These are phyloP conservation scores for Colletotrichum sp. DNA, from an alignment of 2,329 filamentous ascomycete genomes.

Conservation along the genomic window DNA sequence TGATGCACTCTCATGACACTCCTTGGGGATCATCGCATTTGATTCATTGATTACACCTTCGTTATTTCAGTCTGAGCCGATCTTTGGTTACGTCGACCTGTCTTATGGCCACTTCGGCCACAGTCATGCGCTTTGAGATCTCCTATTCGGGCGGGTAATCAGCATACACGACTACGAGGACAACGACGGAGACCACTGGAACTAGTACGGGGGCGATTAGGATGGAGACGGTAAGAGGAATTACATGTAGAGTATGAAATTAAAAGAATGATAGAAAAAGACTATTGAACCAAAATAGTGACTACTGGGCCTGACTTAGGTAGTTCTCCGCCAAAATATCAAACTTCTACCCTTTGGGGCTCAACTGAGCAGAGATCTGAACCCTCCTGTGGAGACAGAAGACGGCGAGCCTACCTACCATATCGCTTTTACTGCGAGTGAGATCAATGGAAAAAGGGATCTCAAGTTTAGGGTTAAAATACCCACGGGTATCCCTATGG, in stretches of 20 bases:
- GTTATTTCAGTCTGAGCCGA: fast-evolving
- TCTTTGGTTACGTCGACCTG: neutral
- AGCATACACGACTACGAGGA: too few species aligned
- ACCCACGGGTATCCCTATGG: too few species aligned
- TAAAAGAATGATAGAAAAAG: too few species aligned
- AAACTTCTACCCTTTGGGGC: neutral
- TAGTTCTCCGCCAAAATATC: neutral
- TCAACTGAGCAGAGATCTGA: neutral
- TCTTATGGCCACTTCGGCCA: too few species aligned
- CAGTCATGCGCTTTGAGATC: too few species aligned
- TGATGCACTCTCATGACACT: neutral
- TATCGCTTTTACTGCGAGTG: fast-evolving
- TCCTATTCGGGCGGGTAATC: too few species aligned
- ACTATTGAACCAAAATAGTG: neutral
- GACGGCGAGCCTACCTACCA: neutral
- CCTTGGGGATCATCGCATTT: neutral
- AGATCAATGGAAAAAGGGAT: fast-evolving
- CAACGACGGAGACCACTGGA: too few species aligned
- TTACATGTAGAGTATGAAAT: too few species aligned
- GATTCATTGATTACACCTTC: fast-evolving
- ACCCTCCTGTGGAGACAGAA: neutral
- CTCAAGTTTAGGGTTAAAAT: neutral
- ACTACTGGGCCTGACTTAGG: neutral
- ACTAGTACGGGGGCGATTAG: too few species aligned
- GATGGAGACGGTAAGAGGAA: fast-evolving